Evolutionary conservation across 1,139 yeast genomes (phyloP).

Genomic region (Pichia sp.): DNA sequence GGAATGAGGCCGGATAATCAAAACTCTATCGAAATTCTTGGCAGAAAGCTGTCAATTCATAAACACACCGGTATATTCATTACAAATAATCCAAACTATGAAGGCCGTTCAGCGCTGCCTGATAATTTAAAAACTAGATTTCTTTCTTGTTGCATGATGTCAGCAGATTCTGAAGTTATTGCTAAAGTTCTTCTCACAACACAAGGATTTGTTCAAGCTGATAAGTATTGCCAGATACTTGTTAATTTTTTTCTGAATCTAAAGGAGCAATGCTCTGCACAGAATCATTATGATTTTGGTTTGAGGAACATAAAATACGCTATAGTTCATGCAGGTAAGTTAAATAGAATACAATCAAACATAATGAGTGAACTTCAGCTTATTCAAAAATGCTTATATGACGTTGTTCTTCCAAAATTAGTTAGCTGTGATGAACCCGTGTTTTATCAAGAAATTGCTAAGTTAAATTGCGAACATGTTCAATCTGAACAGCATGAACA

Average conservation of each 20-base stretch:
- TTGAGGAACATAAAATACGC: slow-evolving; percentile 69
- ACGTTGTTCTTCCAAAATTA: slow-evolving; percentile 60
- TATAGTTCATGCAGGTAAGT: slow-evolving; percentile 48
- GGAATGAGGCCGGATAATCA: slow-evolving; percentile 29
- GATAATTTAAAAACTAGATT: slow-evolving; percentile 79
- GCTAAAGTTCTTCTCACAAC: slow-evolving; percentile 66
- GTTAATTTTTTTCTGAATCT: slow-evolving; percentile 51
- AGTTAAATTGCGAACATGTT: slow-evolving; percentile 18
- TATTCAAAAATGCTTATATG: slow-evolving; percentile 46
- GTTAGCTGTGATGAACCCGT: slow-evolving; percentile 39
- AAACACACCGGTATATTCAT: slow-evolving; percentile 67
- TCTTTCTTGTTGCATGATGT: slow-evolving; percentile 64
- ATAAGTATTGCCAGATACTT: slow-evolving; percentile 37
- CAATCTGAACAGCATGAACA: slow-evolving; percentile 1
- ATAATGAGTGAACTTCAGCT: slow-evolving; percentile 30
- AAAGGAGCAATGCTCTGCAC: slow-evolving; percentile 34
- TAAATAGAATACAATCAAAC: slow-evolving; percentile 27
- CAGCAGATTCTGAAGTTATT: slow-evolving; percentile 64
- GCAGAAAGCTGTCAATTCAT: slow-evolving; percentile 35
- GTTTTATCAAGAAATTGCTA: slow-evolving; percentile 26
- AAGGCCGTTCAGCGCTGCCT: slow-evolving; percentile 76
- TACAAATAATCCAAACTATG: slow-evolving; percentile 89
- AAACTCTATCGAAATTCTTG: slow-evolving; percentile 39
- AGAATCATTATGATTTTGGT: slow-evolving; percentile 86
- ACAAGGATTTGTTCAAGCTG: slow-evolving; percentile 56